Conservation (phyloP, 768 basidiomycete genomes). For the Pisolithus microcarpus region DNA sequence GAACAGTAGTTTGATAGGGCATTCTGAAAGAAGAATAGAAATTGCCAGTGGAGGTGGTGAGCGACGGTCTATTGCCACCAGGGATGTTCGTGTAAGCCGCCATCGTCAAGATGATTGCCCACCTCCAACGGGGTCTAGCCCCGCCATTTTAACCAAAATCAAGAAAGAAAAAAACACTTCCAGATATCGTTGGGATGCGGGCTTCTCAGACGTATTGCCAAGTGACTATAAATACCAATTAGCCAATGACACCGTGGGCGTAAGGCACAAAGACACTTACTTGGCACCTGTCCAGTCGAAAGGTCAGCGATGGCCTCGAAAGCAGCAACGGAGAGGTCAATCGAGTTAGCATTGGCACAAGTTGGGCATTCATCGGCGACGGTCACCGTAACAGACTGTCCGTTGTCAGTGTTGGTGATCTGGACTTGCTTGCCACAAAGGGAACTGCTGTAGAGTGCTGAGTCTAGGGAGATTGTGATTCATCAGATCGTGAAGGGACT, state of each 20-base stretch:
- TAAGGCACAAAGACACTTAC: constrained; percentile 32
- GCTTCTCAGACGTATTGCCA: constrained; percentile 19
- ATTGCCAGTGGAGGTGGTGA: constrained; percentile 12
- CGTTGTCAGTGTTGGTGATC: constrained; percentile 55
- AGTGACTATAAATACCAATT: constrained; percentile 15
- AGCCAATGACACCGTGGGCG: neutral
- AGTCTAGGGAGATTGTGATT: constrained; percentile 33
- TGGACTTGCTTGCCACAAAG: constrained; percentile 61
- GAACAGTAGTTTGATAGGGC: neutral
- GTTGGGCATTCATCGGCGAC: constrained; percentile 82
- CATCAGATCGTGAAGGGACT: neutral
- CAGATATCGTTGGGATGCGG: neutral
- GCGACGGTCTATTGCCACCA: constrained; percentile 33
- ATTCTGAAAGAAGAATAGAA: constrained; percentile 4
- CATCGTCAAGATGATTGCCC: constrained; percentile 4
- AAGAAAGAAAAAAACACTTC: constrained; percentile 2
- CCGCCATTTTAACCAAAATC: constrained; percentile 4
- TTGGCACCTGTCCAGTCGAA: constrained; percentile 47
- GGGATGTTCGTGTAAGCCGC: constrained; percentile 26
- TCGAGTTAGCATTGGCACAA: constrained; percentile 56
- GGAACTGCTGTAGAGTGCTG: constrained; percentile 36
- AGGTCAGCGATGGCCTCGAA: constrained; percentile 52
- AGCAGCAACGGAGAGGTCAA: constrained; percentile 67
- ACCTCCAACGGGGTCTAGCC: constrained; percentile 16
- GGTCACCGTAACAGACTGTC: constrained; percentile 47